Conservation (phyloP, 345 rosid genomes). For the Ceriops decandra region DNA sequence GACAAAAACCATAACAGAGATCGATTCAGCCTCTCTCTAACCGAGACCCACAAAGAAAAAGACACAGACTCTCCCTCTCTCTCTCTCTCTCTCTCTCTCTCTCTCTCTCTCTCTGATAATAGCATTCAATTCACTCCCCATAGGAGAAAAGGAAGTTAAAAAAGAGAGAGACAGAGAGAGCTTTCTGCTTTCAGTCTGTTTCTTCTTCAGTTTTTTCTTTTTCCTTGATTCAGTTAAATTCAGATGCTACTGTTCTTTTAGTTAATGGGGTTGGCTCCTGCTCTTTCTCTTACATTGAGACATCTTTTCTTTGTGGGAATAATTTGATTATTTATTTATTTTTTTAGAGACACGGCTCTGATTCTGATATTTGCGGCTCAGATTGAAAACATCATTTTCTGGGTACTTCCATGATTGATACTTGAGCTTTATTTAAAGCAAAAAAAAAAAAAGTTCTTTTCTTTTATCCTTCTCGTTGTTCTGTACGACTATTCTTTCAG, state of each 20-base stretch:
- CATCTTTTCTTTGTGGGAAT: neutral
- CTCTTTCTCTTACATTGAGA: neutral
- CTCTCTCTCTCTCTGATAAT: too few relatives aligned
- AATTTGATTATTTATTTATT: neutral
- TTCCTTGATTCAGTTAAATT: neutral
- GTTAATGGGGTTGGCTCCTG: neutral
- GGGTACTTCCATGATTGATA: constrained; percentile 8
- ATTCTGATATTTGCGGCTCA: constrained; percentile 15
- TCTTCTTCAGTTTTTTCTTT: neutral
- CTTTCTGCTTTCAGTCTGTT: neutral
- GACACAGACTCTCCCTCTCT: too few relatives aligned
- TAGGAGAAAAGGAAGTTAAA: neutral
- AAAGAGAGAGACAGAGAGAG: neutral
- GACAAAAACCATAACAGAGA: too few relatives aligned
- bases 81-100: too few relatives aligned
- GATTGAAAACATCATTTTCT: constrained; percentile 32
- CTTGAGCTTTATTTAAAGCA: constrained; percentile 6
- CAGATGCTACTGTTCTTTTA: neutral
- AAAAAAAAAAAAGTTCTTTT: constrained; percentile 9
- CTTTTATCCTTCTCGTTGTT: neutral
- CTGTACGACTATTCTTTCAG: neutral
- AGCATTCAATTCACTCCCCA: neutral
- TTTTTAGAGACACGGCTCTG: neutral
- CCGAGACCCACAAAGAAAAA: too few relatives aligned
- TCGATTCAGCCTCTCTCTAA: too few relatives aligned